Evolutionary conservation across 441 rosid species (phyloP).

Genomic region (Populus trichocarpa): DNA sequence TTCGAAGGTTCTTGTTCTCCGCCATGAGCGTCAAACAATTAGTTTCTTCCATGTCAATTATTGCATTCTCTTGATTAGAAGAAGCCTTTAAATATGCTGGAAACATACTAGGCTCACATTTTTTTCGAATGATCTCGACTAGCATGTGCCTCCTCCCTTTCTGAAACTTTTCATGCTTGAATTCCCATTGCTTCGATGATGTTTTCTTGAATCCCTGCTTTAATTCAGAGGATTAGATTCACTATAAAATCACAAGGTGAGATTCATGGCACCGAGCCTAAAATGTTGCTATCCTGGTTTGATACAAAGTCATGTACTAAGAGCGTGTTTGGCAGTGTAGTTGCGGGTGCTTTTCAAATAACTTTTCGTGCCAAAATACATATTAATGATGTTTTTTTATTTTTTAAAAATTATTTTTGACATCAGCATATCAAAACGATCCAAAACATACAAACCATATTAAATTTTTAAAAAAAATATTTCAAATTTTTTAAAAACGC

Average conservation of each 20-base stretch:
- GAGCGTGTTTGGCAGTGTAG: too few species aligned
- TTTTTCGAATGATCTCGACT: conserved; percentile 48
- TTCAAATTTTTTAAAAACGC: too few species aligned
- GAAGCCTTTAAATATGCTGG: conserved; percentile 38
- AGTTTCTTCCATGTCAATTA: conserved; percentile 2
- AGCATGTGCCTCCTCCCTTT: conserved; percentile 44
- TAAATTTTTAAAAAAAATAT: too few species aligned
- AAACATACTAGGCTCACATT: conserved; percentile 40
- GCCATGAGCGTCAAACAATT: conserved; percentile 17
- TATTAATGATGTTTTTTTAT: too few species aligned
- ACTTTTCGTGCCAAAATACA: too few species aligned
- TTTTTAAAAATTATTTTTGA: too few species aligned
- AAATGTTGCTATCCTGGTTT: neutral
- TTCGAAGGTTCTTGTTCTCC: conserved; percentile 43
- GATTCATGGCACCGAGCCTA: neutral
- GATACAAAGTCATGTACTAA: too few species aligned
- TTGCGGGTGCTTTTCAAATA: too few species aligned
- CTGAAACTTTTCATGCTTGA: conserved; percentile 51
- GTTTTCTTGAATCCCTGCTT: conserved; percentile 67
- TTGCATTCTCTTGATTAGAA: conserved; percentile 12
- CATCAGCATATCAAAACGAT: too few species aligned
- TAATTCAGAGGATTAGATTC: neutral
- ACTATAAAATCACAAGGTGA: neutral
- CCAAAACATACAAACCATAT: too few species aligned
- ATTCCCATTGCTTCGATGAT: conserved; percentile 51